Percentiles rank a stretch among this genome's conserved stretches.
Evolutionary conservation across 306 rosid species (phyloP).

Genomic region (Lathyrus tuberosus): DNA sequence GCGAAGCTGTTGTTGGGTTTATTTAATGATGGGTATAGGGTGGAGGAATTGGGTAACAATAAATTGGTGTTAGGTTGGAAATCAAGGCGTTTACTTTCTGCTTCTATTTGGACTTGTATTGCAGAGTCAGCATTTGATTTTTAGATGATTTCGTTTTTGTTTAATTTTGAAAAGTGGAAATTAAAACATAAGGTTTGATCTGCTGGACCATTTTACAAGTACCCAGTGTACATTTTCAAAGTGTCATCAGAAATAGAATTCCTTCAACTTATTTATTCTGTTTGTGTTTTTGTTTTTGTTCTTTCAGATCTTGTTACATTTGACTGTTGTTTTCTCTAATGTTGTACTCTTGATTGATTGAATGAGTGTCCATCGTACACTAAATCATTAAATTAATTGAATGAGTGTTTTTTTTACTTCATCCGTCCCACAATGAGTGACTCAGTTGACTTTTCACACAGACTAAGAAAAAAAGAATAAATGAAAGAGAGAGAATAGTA

Average conservation of each 20-base stretch:
- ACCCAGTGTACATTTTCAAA: neutral
- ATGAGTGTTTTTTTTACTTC: no score
- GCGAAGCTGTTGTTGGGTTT: slow-evolving; percentile 70
- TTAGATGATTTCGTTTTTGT: neutral
- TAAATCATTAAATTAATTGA: no score
- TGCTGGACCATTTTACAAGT: neutral
- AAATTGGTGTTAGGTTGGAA: slow-evolving; percentile 82
- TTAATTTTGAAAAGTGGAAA: neutral
- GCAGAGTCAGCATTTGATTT: slow-evolving; percentile 26
- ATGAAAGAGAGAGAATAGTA: no score
- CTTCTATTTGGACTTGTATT: slow-evolving; percentile 65
- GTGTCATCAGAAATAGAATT: neutral
- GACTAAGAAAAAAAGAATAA: no score
- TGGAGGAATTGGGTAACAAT: slow-evolving; percentile 59
- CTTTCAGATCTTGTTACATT: neutral
- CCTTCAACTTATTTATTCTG: neutral
- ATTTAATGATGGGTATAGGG: slow-evolving; percentile 80
- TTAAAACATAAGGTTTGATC: neutral
- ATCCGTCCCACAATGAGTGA: no score
- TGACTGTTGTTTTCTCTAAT: neutral
- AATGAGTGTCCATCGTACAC: neutral
- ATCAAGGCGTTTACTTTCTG: slow-evolving; percentile 71
- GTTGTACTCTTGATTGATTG: neutral
- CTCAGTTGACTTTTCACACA: no score
- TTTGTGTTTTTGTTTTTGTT: neutral